Evolutionary conservation across 2,329 filamentous ascomycete species (phyloP).

Genomic region (Plenodomus lindquistii): DNA sequence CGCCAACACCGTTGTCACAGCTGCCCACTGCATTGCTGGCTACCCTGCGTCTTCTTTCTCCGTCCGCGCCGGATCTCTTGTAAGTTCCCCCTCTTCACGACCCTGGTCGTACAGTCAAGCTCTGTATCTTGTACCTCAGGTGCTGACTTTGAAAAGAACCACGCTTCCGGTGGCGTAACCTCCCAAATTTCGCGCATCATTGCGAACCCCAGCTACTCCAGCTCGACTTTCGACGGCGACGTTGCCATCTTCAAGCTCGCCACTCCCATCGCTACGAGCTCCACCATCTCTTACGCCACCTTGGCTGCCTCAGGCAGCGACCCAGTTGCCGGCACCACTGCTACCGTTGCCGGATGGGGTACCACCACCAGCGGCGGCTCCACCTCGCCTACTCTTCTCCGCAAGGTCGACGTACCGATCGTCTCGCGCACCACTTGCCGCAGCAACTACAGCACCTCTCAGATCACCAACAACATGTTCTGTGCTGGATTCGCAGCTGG

Average conservation of each 20-base stretch:
- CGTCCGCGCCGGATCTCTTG: constrained; percentile 29
- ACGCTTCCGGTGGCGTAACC: constrained; percentile 23
- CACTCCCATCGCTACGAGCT: constrained; percentile 25
- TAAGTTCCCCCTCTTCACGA: constrained; percentile 5
- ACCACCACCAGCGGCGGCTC: background rate
- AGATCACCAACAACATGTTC: constrained; percentile 31
- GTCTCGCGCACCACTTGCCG: constrained; percentile 29
- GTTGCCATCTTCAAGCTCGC: constrained; percentile 34
- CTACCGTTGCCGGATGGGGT: constrained; percentile 30
- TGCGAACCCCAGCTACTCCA: constrained; percentile 24
- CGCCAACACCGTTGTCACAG: constrained; percentile 33
- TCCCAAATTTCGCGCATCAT: constrained; percentile 19
- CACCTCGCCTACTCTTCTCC: constrained; percentile 15
- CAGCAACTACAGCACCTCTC: constrained; percentile 15
- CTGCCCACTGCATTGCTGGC: constrained; percentile 30
- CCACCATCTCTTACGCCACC: constrained; percentile 25
- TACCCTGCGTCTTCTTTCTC: constrained; percentile 15
- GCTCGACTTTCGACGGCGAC: constrained; percentile 19
- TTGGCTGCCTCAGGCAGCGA: constrained; percentile 27
- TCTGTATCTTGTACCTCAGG: no score
- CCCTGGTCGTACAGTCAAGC: background rate
- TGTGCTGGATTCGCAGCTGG: constrained; percentile 29
- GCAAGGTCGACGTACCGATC: constrained; percentile 34
- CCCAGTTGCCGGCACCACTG: constrained; percentile 21
- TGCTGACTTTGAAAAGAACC: constrained; percentile 12